Percentiles rank a stretch among this genome's conserved stretches.
Conservation (phyloP, 2,329 filamentous ascomycete genomes). For the Cadophora malorum region DNA sequence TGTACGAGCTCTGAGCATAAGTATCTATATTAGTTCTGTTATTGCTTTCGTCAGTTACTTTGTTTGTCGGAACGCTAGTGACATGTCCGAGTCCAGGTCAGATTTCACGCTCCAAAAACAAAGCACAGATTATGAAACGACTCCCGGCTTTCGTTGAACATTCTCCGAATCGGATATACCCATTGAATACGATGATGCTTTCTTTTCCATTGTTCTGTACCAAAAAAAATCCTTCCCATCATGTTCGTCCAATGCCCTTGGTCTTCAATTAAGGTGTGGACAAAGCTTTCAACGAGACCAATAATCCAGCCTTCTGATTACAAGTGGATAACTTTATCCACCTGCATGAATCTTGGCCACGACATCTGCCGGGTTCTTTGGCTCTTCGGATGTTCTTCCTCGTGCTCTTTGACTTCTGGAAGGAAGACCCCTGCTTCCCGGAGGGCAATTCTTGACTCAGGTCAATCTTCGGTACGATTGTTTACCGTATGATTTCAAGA, state of each 20-base stretch:
- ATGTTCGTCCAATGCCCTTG: neutral
- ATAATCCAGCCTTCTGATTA: neutral
- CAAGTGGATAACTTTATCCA: conserved; percentile 16
- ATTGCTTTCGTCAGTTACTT: neutral
- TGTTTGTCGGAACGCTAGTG: neutral
- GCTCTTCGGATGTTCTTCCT: conserved; percentile 8
- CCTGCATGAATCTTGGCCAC: conserved; percentile 18
- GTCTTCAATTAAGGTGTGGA: conserved; percentile 16
- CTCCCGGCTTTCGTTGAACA: neutral
- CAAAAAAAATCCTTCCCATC: neutral
- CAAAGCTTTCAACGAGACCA: conserved; percentile 16
- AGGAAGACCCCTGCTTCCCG: conserved; percentile 11
- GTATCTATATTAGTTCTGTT: neutral
- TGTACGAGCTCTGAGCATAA: neutral
- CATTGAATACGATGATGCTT: neutral
- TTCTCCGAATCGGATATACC: neutral
- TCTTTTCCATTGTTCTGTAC: too few relatives aligned
- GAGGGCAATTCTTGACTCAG: conserved; percentile 8
- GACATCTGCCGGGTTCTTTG: neutral
- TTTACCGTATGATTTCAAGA: conserved; percentile 7
- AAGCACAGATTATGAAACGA: neutral
- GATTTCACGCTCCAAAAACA: neutral
- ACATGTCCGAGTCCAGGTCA: too few relatives aligned
- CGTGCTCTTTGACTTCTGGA: conserved; percentile 19
- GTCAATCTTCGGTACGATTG: neutral